Base-by-base conservation (phyloP, 2,329 filamentous ascomycete species). In the Clonostachys chloroleuca region DNA sequence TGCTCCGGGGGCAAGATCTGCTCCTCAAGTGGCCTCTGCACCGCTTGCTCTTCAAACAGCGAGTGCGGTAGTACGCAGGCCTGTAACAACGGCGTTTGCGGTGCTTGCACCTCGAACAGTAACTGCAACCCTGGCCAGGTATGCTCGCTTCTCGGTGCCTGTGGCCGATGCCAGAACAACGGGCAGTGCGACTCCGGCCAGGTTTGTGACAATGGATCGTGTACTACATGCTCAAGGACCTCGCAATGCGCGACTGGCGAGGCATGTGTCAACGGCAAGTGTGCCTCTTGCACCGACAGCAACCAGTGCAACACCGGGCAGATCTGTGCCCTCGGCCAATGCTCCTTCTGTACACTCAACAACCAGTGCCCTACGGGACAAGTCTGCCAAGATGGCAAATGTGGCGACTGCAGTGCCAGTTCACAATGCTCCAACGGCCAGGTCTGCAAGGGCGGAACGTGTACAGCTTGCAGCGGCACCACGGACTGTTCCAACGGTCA, bases 361-460 rank as follows among this genome's bases (percentile, higher is more conserved):
- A 40, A 44, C 10, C 43, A 53, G 37, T 53, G 51, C 34, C 42
- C 43, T 20, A 34, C 46, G 16, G 47, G 49, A 12, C 44, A 52
- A 36, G 30, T 49, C 30, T 52, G 51, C 44, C 41, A 34, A 13
- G 37, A 36, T n/a, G 49, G 49, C 3, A 36, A 13, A 12, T 51
- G 51, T 20, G 42, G 39, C 5, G 13, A 34, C 5, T 52, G 49
- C 33, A 43, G 24, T n/a, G 33, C 42, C 13, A 24, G n/a, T 18
- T 17, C 42, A 16, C 42, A 43, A 30, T 54, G 52, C 35, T 16
- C 39, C 44, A 45, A n/a, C 12, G 48, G 48, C 16, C 46, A 51
- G n/a, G 45, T 49, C 24, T 54, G 52, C 36, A 16, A 34, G 33
- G 16, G 40, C 6, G 51, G 51, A 8, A 12, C 46, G 2, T 52